Evolutionary conservation across 345 rosid genomes (phyloP), one percentile per base, ranked within the genome.

Genomic region (Eucalyptus lansdowneana): DNA sequence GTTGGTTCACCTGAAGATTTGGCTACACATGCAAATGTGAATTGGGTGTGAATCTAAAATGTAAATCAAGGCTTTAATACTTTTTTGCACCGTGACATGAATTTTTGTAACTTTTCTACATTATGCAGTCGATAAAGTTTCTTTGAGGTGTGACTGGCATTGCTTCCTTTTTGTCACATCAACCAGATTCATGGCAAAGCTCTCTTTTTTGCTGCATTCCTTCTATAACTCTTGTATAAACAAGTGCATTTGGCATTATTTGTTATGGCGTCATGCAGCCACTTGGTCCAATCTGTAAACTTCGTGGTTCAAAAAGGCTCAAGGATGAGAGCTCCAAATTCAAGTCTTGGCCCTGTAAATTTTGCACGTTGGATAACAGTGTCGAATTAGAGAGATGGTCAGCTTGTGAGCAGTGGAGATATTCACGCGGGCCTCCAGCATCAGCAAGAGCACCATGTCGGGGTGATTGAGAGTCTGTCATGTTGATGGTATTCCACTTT

Each of bases 341-440:
- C 93, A 94, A 94, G 89, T 81, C 89, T 2, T 97, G 99, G 99
- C 89, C 93, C 7, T 94, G 97, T 91, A 95, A 94, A 90, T 95
- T 97, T 89, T 95, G 96, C 86, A 96, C 98, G 3, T 86, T 97
- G 91, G 98, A 95, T 86, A 96, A 95, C 90, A 87, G 91, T 85
- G 91, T 92, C 87, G 91, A 93, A 89, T 50, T 92, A 54, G 60
- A 97, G 83, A 95, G 94, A 92, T 97, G 97, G 87, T 94, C 91
- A 53, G 99, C 96, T 31, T 97, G 98, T 91, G 93, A 90, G 81
- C 95, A 94, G 62, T 96, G 98, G 97, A 94, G 98, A 92, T 95
- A 93, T 90, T 96, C 97, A 47, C 89, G 89, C 51, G 98, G 99
- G 31, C 89, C 94, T 51, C 97, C 98, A 29, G 91, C 91, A 58